These are phyloP conservation scores for Keithomyces neogunnii DNA, from an alignment of 2,329 filamentous ascomycete genomes.

Conservation along the genomic window DNA sequence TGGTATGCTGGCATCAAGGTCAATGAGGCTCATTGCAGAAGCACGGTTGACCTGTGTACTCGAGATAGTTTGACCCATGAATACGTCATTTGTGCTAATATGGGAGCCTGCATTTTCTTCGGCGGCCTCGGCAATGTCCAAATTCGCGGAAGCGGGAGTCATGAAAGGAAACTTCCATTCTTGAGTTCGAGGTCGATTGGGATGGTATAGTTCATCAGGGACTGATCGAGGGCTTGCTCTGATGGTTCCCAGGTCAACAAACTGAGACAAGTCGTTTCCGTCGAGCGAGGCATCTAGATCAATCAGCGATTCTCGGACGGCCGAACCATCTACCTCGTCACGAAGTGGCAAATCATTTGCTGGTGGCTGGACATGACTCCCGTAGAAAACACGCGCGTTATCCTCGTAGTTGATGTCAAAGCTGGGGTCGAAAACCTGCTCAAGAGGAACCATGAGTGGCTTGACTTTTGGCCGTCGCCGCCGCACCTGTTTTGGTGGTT, in stretches of 20 bases:
- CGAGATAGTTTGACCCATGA: slow-evolving; percentile 13
- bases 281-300: slow-evolving; percentile 53
- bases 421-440: slow-evolving; percentile 58
- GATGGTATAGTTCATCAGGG: slow-evolving; percentile 37
- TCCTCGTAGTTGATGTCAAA: slow-evolving; percentile 56
- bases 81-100: slow-evolving; percentile 16
- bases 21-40: slow-evolving; percentile 39
- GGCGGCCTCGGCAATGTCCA: slow-evolving; percentile 35
- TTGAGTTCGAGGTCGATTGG: slow-evolving; percentile 39
- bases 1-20: slow-evolving; percentile 45
- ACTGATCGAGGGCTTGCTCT: slow-evolving; percentile 46
- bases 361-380: slow-evolving; percentile 30
- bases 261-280: slow-evolving; percentile 46
- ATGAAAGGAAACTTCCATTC: slow-evolving; percentile 52
- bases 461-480: slow-evolving; percentile 48
- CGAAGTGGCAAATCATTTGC: slow-evolving; percentile 50
- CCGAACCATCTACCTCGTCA: slow-evolving; percentile 41
- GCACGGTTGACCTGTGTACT: slow-evolving; percentile 24
- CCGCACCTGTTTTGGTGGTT: slow-evolving; percentile 43
- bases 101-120: slow-evolving; percentile 43
- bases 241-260: slow-evolving; percentile 54
- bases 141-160: slow-evolving; percentile 20
- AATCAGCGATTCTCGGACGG: slow-evolving; percentile 54
- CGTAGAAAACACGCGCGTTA: slow-evolving; percentile 54
- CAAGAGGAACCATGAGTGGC: slow-evolving; percentile 38